Base-by-base conservation (phyloP, 2,329 filamentous ascomycete genomes). In the Penicillium sp. region DNA sequence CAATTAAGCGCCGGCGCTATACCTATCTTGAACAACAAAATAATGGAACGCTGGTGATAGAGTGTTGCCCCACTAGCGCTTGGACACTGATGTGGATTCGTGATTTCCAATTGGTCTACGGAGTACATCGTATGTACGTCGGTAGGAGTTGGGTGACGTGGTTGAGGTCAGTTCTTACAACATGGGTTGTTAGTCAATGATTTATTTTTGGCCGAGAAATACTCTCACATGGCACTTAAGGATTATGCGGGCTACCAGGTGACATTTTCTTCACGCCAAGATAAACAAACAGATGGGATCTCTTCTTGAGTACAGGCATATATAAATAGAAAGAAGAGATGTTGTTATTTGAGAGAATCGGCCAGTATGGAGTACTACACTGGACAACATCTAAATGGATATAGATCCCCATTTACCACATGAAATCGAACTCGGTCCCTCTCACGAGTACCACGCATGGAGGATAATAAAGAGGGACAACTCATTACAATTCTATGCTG, bases 1-100 rank as follows among this genome's bases (percentile, higher is more conserved):
- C 25, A 38, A 27, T 55, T 55, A 55, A 55, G 53, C 53, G 53
- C 53, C 29, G 53, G 53, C 53, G 45, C 53, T 55, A 50, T 50
- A 29, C 53, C 39, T 45, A 44, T 44, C 7, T 34, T 23, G 16
- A 4, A 36, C 13, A n/a, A 10, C n/a, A 19, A 27, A 34, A 38
- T 8, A 23, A 25, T 21, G 51, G 51, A 53, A 53, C 51, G 13
- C 13, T 19, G 33, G 46, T 33, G 31, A 48, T 34, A 25, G 21
- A 27, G 23, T 27, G 15, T 9, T 27, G 41, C 23, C 41, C 41
- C 41, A 44, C 41, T 5, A 44, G 19, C 25, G 25, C 23, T 25
- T 27, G 46, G 27, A 16, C 46, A 38, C 46, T 38, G 16, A 9
- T 29, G 27, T 29, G 10, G 11, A 7, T 27, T 13, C 25, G 16